Conservation (phyloP, 495 filamentous ascomycete species). For the Hypoxylon fragiforme region DNA sequence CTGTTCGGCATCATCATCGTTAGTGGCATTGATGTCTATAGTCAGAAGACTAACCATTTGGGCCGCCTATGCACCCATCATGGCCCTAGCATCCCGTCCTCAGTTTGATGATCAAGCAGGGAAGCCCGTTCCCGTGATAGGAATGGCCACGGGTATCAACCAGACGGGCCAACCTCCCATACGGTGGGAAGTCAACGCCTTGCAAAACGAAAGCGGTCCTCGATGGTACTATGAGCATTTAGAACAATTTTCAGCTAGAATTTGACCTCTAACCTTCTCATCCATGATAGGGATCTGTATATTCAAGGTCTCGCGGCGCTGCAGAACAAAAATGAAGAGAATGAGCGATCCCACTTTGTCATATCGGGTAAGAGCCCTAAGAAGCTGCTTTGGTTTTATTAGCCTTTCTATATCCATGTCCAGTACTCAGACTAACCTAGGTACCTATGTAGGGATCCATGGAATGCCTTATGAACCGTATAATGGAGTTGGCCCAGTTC, state of each 20-base stretch:
- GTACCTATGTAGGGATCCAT: constrained; percentile 49
- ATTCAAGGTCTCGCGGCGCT: constrained; percentile 49
- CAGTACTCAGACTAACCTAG: not conserved
- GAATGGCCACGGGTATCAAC: constrained; percentile 42
- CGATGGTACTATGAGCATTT: constrained; percentile 39
- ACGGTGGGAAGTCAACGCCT: constrained; percentile 44
- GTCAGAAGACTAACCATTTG: not conserved
- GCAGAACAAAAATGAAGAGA: constrained; percentile 44
- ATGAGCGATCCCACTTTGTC: constrained; percentile 51
- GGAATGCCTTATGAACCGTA: constrained; percentile 52
- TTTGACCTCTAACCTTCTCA: not conserved
- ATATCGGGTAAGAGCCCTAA: constrained; percentile 46
- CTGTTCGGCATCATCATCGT: too few species aligned
- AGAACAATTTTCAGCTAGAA: not conserved
- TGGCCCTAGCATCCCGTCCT: not conserved
- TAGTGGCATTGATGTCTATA: constrained; percentile 3
- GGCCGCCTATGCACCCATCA: not conserved
- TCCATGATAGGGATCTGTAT: constrained; percentile 45
- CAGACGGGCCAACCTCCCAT: constrained; percentile 39
- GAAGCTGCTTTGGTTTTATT: not conserved
- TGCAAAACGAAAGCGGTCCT: constrained; percentile 42
- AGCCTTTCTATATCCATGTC: not conserved
- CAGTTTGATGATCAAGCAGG: constrained; percentile 2
- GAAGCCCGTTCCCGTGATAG: constrained; percentile 38
- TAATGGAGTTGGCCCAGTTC: constrained; percentile 47